A percentile compares a stretch with the other conserved stretches of the same genome.
Evolutionary conservation across 2,329 filamentous ascomycete genomes (phyloP).

Genomic region (Sporothrix luriei): DNA sequence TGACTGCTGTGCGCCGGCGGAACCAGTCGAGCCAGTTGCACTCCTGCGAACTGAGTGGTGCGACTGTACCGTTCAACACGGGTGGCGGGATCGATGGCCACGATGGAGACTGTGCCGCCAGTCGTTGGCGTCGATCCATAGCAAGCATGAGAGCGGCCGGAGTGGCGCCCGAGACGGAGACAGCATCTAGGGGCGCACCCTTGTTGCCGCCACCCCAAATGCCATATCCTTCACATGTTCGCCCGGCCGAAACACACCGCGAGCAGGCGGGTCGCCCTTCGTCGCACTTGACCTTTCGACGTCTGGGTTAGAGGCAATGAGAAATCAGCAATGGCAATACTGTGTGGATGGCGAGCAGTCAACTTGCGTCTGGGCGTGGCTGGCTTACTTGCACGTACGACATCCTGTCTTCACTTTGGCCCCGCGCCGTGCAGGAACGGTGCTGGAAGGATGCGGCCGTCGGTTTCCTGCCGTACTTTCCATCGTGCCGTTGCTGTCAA

Average conservation of each 20-base stretch:
- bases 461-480: not conserved
- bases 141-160: constrained; percentile 10
- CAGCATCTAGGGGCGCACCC: not conserved
- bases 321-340: constrained; percentile 4
- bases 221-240: constrained; percentile 19
- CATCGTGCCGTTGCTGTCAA: not conserved
- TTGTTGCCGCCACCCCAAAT: constrained; percentile 18
- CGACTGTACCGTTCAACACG: not conserved
- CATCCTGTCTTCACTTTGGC: constrained; percentile 25
- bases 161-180: not conserved
- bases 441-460: not conserved
- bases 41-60: constrained; percentile 13
- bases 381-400: constrained; percentile 24
- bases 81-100: not conserved
- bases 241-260: constrained; percentile 6
- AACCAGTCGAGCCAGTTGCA: constrained; percentile 23
- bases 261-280: constrained; percentile 17
- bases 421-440: not conserved
- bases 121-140: not conserved
- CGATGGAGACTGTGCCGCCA: not conserved
- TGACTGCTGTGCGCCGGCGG: constrained; percentile 18
- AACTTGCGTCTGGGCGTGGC: not conserved
- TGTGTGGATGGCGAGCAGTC: not conserved
- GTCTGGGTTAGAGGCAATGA: not conserved
- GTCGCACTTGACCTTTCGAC: constrained; percentile 23